Evolutionary conservation across 768 basidiomycete species (phyloP).

Genomic region (Leccinum barrowsii): DNA sequence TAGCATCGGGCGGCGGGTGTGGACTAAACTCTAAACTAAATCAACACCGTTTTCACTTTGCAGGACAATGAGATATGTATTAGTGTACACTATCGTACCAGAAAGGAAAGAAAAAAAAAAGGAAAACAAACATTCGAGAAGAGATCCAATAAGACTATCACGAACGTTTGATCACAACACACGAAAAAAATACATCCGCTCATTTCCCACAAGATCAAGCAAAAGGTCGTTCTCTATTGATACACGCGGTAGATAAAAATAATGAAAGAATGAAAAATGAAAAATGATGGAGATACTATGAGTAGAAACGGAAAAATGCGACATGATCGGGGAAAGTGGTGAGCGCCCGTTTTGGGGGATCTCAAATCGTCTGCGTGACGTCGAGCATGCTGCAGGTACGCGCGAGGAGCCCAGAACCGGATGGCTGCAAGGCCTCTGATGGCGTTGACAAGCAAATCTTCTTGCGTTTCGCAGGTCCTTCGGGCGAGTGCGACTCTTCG

Average conservation of each 20-base stretch:
- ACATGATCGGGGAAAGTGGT: not conserved
- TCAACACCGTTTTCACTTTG: not conserved
- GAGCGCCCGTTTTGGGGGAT: not conserved
- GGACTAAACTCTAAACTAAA: not conserved
- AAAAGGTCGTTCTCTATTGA: not conserved
- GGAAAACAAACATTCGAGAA: not conserved
- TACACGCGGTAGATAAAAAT: not conserved
- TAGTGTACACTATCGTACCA: constrained; percentile 1
- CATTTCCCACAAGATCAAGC: constrained; percentile 1
- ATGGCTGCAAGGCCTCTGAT: not conserved
- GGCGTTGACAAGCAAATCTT: constrained; percentile 5
- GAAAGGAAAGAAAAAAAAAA: not conserved
- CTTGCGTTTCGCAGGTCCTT: constrained; percentile 13
- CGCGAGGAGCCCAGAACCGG: not conserved
- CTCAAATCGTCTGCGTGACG: not conserved
- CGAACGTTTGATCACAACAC: not conserved
- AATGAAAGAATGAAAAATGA: not conserved
- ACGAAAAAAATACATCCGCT: constrained; percentile 4
- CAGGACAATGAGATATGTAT: not conserved
- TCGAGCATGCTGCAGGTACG: constrained; percentile 5
- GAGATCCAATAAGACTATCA: not conserved
- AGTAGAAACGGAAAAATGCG: not conserved
- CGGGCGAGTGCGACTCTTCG: not conserved
- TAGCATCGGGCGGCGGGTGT: not conserved
- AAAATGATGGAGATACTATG: too few species aligned